These are phyloP conservation scores for Rhodotorula sp. DNA, from an alignment of 1,284 basidiomycete species.

Conservation along the genomic window DNA sequence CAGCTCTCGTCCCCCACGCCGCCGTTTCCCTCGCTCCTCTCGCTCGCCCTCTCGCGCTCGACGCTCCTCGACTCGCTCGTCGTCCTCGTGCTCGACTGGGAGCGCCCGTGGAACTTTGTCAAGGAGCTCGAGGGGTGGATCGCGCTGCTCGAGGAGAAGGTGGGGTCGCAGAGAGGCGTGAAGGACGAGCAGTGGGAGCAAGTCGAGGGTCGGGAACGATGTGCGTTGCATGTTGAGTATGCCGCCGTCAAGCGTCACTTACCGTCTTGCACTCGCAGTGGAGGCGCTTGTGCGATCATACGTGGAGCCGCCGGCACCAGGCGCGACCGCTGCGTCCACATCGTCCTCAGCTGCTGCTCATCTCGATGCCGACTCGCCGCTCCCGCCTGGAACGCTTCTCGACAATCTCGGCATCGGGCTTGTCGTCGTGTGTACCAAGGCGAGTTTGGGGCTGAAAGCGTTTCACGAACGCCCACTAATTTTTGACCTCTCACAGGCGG, in stretches of 20 bases:
- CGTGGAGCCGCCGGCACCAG: conserved; percentile 65
- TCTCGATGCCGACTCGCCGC: conserved; percentile 58
- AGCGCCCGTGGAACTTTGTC: conserved; percentile 84
- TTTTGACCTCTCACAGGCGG: conserved; percentile 54
- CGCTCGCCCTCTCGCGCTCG: conserved; percentile 74
- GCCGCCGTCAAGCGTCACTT: background rate
- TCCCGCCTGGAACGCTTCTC: conserved; percentile 70
- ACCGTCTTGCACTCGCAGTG: conserved; percentile 57
- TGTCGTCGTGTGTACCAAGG: conserved; percentile 86
- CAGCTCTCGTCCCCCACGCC: conserved; percentile 66
- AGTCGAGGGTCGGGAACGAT: conserved; percentile 71
- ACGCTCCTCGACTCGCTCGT: conserved; percentile 76
- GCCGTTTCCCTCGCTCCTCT: conserved; percentile 73
- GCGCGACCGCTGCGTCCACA: conserved; percentile 52
- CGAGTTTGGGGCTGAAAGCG: background rate
- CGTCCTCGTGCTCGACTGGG: conserved; percentile 93
- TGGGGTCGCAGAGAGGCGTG: conserved; percentile 60
- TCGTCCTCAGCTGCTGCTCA: conserved; percentile 53
- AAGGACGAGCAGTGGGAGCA: conserved; percentile 49
- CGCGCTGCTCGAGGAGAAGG: conserved; percentile 62
- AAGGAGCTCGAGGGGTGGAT: conserved; percentile 87
- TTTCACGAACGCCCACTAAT: conserved; percentile 67
- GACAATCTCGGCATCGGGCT: conserved; percentile 75
- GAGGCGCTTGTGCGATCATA: conserved; percentile 87
- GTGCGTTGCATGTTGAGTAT: conserved; percentile 59